Base-by-base conservation (phyloP, 352 stramenopile species). In the Phytophthora boehmeriae region DNA sequence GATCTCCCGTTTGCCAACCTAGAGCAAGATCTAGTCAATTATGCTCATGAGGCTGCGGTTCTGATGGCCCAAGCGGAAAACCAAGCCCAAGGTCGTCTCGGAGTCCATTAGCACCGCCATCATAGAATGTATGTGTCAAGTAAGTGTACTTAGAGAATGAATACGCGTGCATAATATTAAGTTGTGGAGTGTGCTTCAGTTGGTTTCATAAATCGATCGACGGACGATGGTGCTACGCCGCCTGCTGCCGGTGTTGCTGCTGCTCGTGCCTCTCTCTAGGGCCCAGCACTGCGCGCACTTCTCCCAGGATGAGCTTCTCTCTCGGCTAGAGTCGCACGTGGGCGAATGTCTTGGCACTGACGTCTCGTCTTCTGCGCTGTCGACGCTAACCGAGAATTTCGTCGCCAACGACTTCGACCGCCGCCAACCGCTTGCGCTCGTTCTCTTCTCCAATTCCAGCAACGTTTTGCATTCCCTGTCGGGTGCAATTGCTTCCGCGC, bases 391-490 rank as follows among this genome's bases (percentile, higher is more conserved):
- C 8, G 73, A 86, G 43, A 66, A 59, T 22, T 75, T 90, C 25
- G 47, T 64, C 25, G 48, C 68, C 25, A 89, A 88, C 41, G 81
- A 89, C 49, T 86, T 85, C 35, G 78, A 88, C 63, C 67, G 62
- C 10, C 65, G 68, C 19, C 63, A 73, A 23, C 82, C 82, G 4
- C 63, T 91, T 51, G 75, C 82, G 32, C 61, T 91, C 19, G 66
- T 77, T 34, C 41, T 74, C 6, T 82, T 91, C 59, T 87, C 79
- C 17, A 83, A 84, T 38, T 80, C 73, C 17, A 71, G 68, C 14
- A 32, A 50, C 5, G 13, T 71, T 19, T 47, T 86, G 38, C 54
- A 70, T 35, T 53, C 69, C 4, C 50, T 84, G 27, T 66, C 67
- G 17, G 63, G 66, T 36, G 59, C 71, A 11, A 44, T 87, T 2